phyloP scores from a whole-genome alignment of 495 filamentous ascomycete species.

The Cercophora newfieldiana region DNA sequence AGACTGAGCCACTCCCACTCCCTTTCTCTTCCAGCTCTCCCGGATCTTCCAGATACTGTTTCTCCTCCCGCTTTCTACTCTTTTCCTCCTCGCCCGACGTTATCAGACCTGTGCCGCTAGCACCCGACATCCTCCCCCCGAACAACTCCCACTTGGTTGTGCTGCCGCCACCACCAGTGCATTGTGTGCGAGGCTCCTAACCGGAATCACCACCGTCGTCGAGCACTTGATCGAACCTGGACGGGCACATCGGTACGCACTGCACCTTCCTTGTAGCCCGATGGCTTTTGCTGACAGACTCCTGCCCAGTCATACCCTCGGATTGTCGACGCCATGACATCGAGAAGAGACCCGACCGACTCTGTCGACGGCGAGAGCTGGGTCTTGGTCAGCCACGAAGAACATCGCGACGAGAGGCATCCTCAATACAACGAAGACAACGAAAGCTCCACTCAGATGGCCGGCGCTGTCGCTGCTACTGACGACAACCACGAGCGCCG shows the following conservation, averaged over 20 bases:
- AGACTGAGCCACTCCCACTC: not conserved
- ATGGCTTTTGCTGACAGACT: not conserved
- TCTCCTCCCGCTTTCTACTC: not conserved
- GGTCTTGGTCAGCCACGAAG: not conserved
- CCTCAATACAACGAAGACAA: constrained; percentile 12
- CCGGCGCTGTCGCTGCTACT: not conserved
- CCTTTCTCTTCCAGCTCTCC: not conserved
- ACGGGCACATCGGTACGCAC: not conserved
- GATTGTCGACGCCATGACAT: not conserved
- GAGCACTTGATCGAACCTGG: not conserved
- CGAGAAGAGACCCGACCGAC: not conserved
- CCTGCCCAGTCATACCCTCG: not conserved
- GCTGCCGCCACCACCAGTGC: not conserved
- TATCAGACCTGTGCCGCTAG: too few relatives aligned
- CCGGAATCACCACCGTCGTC: not conserved
- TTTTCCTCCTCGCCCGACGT: not conserved
- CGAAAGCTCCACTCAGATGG: not conserved
- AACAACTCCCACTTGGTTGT: not conserved
- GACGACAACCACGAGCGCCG: not conserved
- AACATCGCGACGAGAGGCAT: not conserved
- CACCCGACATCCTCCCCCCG: not conserved
- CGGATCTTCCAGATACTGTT: not conserved
- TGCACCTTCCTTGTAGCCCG: not conserved
- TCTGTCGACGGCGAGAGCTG: not conserved
- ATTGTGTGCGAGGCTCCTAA: not conserved